These are phyloP conservation scores for Helotiales sp. DNA, from an alignment of 2,329 filamentous ascomycete species.

Conservation along the genomic window DNA sequence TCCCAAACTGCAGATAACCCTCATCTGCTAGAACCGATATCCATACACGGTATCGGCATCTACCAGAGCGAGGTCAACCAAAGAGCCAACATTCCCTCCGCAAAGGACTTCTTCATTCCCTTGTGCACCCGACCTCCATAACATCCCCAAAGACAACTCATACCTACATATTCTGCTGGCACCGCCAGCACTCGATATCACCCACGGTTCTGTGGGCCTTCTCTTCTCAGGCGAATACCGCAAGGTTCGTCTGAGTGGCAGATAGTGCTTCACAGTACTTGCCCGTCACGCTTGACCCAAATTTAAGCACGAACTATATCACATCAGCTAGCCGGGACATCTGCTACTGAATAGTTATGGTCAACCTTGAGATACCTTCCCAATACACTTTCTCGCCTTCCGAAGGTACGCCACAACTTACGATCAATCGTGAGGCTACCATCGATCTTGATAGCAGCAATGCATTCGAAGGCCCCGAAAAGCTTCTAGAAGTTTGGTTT, in stretches of 20 bases:
- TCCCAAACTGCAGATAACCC: slow-evolving; percentile 55
- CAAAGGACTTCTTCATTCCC: slow-evolving; percentile 78
- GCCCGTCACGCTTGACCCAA: slow-evolving; percentile 23
- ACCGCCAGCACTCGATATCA: slow-evolving; percentile 73
- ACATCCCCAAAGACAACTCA: slow-evolving; percentile 68
- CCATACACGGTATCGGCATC: slow-evolving; percentile 80
- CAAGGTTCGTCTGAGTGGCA: slow-evolving; percentile 96
- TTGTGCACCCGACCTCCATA: slow-evolving; percentile 89
- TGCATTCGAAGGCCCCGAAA: slow-evolving; percentile 97
- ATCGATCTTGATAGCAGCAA: slow-evolving; percentile 91
- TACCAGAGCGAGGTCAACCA: slow-evolving; percentile 61
- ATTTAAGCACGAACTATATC: slow-evolving; percentile 16
- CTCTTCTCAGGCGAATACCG: slow-evolving; percentile 91
- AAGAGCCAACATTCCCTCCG: slow-evolving; percentile 84
- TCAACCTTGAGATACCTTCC: slow-evolving; percentile 76
- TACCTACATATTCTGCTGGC: slow-evolving; percentile 70
- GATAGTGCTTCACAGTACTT: slow-evolving; percentile 88
- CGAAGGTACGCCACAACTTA: slow-evolving; percentile 82
- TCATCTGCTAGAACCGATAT: slow-evolving; percentile 86
- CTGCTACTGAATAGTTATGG: slow-evolving; percentile 63
- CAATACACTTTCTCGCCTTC: slow-evolving; percentile 83
- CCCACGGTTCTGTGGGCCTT: slow-evolving; percentile 83
- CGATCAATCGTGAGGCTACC: slow-evolving; percentile 94
- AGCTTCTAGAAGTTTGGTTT: slow-evolving; percentile 98
- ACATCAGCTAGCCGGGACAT: neutral